Percentiles rank a stretch among this genome's conserved stretches.
phyloP scores from a whole-genome alignment of 2,329 filamentous ascomycete genomes.

The Emergomyces orientalis region DNA sequence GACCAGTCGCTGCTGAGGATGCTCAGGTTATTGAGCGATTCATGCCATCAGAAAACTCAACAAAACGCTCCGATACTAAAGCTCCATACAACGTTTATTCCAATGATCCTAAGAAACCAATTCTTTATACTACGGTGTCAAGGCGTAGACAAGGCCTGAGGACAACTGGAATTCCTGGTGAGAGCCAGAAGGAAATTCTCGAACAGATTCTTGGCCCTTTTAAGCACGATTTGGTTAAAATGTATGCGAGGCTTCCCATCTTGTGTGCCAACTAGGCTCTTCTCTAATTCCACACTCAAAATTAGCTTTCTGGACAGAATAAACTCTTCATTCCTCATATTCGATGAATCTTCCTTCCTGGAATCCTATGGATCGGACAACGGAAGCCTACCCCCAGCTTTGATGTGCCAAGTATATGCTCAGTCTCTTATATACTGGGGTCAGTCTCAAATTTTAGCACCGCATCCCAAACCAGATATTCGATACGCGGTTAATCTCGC shows the following conservation, averaged over 20 bases:
- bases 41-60: constrained; percentile 38
- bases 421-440: constrained; percentile 52
- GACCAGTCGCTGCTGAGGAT: constrained; percentile 51
- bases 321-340: constrained; percentile 52
- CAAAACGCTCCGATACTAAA: constrained; percentile 30
- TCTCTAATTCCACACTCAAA: neutral
- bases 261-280: constrained; percentile 2
- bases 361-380: constrained; percentile 39
- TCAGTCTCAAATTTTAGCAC: constrained; percentile 36
- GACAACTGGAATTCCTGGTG: constrained; percentile 34
- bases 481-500: constrained; percentile 56
- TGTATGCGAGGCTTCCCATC: constrained; percentile 37
- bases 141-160: constrained; percentile 41
- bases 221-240: constrained; percentile 42
- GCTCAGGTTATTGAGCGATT: constrained; percentile 53
- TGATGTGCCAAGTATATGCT: constrained; percentile 50
- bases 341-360: constrained; percentile 48
- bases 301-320: constrained; percentile 47
- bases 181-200: constrained; percentile 46
- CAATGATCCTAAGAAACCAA: constrained; percentile 38
- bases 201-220: constrained; percentile 52
- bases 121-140: constrained; percentile 42
- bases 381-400: constrained; percentile 45
- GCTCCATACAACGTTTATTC: constrained; percentile 45
- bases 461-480: constrained; percentile 46